Evolutionary conservation across 2,329 filamentous ascomycete genomes (phyloP).

Genomic region (Fusarium verticillioides): DNA sequence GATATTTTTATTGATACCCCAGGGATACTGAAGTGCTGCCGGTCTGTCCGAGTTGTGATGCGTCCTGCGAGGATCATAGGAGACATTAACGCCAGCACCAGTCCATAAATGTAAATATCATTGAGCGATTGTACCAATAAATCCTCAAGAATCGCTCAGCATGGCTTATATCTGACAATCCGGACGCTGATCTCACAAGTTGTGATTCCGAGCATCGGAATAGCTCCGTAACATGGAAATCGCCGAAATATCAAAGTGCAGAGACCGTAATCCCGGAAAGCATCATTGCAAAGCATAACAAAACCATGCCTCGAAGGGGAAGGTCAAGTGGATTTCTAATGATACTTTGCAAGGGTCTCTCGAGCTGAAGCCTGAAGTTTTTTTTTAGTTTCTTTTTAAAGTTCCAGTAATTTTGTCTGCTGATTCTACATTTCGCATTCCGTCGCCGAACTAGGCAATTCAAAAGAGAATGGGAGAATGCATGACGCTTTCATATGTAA

Average conservation of each 20-base stretch:
- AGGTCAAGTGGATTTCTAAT: not conserved
- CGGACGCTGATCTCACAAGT: not conserved
- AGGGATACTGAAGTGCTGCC: conserved; percentile 42
- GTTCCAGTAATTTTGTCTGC: conserved; percentile 6
- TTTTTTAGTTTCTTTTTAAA: not conserved
- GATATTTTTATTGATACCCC: conserved; percentile 39
- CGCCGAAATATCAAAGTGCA: conserved; percentile 9
- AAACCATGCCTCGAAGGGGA: conserved; percentile 7
- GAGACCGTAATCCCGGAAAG: conserved; percentile 11
- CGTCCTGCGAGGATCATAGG: not conserved
- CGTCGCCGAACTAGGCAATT: not conserved
- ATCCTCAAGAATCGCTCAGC: not conserved
- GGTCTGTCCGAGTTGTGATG: conserved; percentile 23
- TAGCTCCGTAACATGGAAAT: conserved; percentile 2
- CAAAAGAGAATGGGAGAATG: not conserved
- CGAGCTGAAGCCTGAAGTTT: not conserved
- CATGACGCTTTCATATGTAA: not conserved
- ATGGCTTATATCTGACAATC: not conserved
- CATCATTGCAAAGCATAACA: conserved; percentile 1
- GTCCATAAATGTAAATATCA: not conserved
- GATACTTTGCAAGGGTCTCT: conserved; percentile 8
- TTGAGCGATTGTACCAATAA: not conserved
- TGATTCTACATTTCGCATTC: not conserved
- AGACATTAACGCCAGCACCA: not conserved
- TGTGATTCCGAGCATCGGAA: not conserved